Evolutionary conservation across 2,329 filamentous ascomycete species (phyloP).

Genomic region (Neoascochyta sp.): DNA sequence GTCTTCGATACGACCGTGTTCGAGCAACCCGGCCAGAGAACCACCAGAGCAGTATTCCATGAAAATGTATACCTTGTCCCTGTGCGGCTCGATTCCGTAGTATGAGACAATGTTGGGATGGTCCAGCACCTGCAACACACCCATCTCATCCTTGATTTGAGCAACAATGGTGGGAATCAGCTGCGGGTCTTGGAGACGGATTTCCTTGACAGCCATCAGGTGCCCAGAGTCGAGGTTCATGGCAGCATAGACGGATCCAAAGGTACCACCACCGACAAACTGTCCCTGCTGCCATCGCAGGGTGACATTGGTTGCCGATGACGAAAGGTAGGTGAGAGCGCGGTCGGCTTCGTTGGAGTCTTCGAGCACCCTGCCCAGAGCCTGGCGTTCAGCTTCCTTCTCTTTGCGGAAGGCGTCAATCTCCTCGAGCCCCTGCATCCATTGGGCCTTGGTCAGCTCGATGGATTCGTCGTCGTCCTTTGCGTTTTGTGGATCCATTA

Average conservation of each 20-base stretch:
- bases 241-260: slow-evolving; percentile 94
- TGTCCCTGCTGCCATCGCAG: slow-evolving; percentile 99
- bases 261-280: slow-evolving; percentile 93
- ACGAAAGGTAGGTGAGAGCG: slow-evolving; percentile 88
- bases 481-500: slow-evolving; percentile 70
- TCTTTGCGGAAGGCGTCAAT: slow-evolving; percentile 77
- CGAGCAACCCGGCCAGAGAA: slow-evolving; percentile 81
- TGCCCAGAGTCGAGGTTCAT: slow-evolving; percentile 96
- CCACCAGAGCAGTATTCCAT: slow-evolving; percentile 99
- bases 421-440: slow-evolving; percentile 66
- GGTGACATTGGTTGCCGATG: slow-evolving; percentile 90
- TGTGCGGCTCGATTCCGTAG: slow-evolving; percentile 95
- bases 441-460: slow-evolving; percentile 68
- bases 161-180: slow-evolving; percentile 89
- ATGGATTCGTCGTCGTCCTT: slow-evolving; percentile 83
- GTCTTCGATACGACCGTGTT: slow-evolving; percentile 95
- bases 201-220: slow-evolving; percentile 98
- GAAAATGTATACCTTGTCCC: slow-evolving; percentile 99
- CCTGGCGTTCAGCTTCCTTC: slow-evolving; percentile 79
- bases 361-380: slow-evolving; percentile 85
- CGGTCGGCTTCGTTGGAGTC: slow-evolving; percentile 94
- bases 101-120: slow-evolving; percentile 98
- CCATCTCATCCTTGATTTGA: slow-evolving; percentile 96
- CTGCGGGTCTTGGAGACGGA: slow-evolving; percentile 92
- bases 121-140: slow-evolving; percentile 88